These are phyloP conservation scores for Aspergillus cavernicola DNA, from an alignment of 495 filamentous ascomycete genomes.

Conservation along the genomic window DNA sequence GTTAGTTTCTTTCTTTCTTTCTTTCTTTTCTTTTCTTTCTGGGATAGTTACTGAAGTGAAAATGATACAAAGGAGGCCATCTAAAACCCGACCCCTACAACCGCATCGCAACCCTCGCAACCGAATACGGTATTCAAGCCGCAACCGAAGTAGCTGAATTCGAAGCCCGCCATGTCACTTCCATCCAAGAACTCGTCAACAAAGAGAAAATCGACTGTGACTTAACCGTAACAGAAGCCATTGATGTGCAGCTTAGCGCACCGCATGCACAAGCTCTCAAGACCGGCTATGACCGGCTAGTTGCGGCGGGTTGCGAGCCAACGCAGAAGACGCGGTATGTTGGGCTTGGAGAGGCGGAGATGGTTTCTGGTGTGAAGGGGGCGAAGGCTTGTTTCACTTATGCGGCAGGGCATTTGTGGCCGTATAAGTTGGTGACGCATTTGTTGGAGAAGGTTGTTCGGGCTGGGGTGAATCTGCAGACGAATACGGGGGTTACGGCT, in stretches of 20 bases:
- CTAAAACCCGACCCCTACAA: conserved; percentile 37
- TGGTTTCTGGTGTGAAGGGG: conserved; percentile 46
- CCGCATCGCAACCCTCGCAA: conserved; percentile 19
- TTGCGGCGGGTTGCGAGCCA: conserved; percentile 11
- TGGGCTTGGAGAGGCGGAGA: conserved; percentile 18
- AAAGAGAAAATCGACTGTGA: conserved; percentile 34
- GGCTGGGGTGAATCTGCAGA: conserved; percentile 69
- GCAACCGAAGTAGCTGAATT: conserved; percentile 34
- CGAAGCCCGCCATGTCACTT: conserved; percentile 27
- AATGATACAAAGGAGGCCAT: conserved; percentile 26
- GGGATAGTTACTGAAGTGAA: background rate
- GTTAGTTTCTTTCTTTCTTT: conserved; percentile 5
- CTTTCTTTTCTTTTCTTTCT: background rate
- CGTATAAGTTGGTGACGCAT: conserved; percentile 74
- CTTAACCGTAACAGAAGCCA: conserved; percentile 22
- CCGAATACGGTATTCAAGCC: conserved; percentile 28
- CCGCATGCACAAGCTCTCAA: conserved; percentile 21
- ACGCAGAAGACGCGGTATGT: conserved; percentile 18
- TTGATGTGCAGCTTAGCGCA: conserved; percentile 27
- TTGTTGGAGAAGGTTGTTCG: conserved; percentile 57
- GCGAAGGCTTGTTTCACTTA: conserved; percentile 39
- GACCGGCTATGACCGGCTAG: conserved; percentile 16
- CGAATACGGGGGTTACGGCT: conserved; percentile 61
- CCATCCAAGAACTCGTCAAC: conserved; percentile 25
- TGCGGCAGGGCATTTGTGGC: conserved; percentile 58